Conservation (phyloP, 345 rosid genomes). For the Boechera stricta region DNA sequence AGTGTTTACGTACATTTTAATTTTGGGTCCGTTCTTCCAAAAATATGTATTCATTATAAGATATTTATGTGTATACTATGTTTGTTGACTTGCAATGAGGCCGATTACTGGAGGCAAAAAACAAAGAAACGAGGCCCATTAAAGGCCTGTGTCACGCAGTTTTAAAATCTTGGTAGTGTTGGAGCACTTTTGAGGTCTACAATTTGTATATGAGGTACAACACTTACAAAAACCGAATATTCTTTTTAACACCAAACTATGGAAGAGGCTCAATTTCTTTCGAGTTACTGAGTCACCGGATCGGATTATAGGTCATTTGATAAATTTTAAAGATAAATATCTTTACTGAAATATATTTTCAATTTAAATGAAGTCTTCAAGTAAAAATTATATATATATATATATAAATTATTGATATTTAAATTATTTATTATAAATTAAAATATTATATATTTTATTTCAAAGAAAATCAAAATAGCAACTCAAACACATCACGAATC, state of each 20-base stretch:
- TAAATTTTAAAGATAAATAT: too few relatives aligned
- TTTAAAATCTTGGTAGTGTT: not conserved
- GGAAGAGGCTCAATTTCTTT: not conserved
- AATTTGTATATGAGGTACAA: not conserved
- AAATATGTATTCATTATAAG: not conserved
- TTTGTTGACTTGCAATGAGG: not conserved
- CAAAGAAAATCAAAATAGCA: not conserved
- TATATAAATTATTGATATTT: not conserved
- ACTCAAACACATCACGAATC: not conserved
- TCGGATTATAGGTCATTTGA: too few relatives aligned
- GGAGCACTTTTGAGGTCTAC: conserved; percentile 6
- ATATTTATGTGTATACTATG: not conserved
- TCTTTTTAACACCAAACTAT: not conserved
- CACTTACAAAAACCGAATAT: not conserved
- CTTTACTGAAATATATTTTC: not conserved
- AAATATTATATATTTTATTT: not conserved
- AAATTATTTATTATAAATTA: not conserved
- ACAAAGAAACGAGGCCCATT: conserved; percentile 4
- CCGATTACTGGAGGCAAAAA: not conserved
- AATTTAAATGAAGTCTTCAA: not conserved
- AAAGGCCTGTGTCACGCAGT: not conserved
- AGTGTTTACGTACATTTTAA: not conserved
- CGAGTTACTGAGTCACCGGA: not conserved
- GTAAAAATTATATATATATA: too few relatives aligned
- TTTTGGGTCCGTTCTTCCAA: not conserved